Percentiles rank a stretch among this genome's conserved stretches.
Evolutionary conservation across 805 yeast species (phyloP).

Genomic region (Candida gorgasii): DNA sequence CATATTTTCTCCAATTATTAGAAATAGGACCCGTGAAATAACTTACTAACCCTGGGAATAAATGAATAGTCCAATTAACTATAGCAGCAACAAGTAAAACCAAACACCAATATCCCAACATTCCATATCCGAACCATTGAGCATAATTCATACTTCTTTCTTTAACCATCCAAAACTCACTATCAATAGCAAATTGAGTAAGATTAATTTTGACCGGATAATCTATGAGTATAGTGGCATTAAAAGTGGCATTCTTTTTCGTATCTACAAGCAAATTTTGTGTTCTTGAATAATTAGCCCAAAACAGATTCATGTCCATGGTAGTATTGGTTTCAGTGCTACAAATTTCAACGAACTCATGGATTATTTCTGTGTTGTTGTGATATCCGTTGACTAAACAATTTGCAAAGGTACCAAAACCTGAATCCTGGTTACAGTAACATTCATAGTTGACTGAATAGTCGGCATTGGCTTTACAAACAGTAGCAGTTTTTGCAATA

Average conservation of each 20-base stretch:
- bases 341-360: constrained; percentile 17
- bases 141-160: constrained; percentile 21
- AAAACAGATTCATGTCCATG: constrained; percentile 15
- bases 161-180: background rate
- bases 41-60: constrained; percentile 23
- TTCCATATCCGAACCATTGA: constrained; percentile 32
- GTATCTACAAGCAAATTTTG: constrained; percentile 8
- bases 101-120: constrained; percentile 40
- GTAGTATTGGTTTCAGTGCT: constrained; percentile 7
- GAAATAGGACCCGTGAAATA: constrained; percentile 19
- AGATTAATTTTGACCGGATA: constrained; percentile 13
- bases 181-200: constrained; percentile 4
- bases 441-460: constrained; percentile 10
- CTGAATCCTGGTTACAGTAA: constrained; percentile 18
- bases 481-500: constrained; percentile 14
- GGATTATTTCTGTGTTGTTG: constrained; percentile 17
- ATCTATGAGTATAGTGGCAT: constrained; percentile 9
- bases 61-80: constrained; percentile 23
- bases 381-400: constrained; percentile 24
- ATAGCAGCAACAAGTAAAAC: constrained; percentile 35
- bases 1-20: constrained; percentile 19
- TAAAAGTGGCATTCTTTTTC: constrained; percentile 2
- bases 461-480: constrained; percentile 14
- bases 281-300: constrained; percentile 16
- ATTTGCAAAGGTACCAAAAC: constrained; percentile 23